Evolutionary conservation across 2,329 filamentous ascomycete genomes (phyloP), one percentile per base, ranked within the genome.

Genomic region (Thielaviopsis cerberus): DNA sequence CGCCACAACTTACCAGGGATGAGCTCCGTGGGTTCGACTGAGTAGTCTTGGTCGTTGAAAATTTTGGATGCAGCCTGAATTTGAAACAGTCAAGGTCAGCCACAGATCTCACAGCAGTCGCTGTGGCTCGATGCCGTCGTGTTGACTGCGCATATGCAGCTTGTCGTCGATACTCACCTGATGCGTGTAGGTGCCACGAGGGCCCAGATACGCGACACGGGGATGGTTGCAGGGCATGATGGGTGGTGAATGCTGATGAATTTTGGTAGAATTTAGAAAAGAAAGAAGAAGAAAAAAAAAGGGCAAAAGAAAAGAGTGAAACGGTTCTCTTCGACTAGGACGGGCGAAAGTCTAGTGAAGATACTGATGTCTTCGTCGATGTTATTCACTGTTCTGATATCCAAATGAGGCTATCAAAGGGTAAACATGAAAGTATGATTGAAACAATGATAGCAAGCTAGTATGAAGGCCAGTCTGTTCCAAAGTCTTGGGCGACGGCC

Each of bases 161-260:
- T 30, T 3, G 25, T 25, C 51, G 27, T 24, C 6, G 24, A 11
- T 13, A 58, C 67, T 62, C 68, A 76, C 74, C 72, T 77, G 74
- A 60, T 77, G 74, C 51, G 74, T 74, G 64, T 76, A 76, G 55
- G 74, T 76, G 17, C 74, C 71, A 52, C 69, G 65, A 27, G 74
- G 74, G 22, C 74, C 74, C n/a, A 77, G 65, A 65, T 74, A 77
- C 64, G 72, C 72, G 60, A 77, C 75, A 34, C 71, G 64, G 15
- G 72, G 72, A 53, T 55, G 56, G 34, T 58, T 58, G 59, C 59
- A 60, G 59, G 34, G 24, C 55, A 60, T 60, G 62, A 72, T 72
- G 54, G 57, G 30, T 34, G 26, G 20, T 22, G 20, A 15, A 30
- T 17, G 51, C 6, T 27, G 17, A 17, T 41, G n/a, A 4, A 41